phyloP scores from a whole-genome alignment of 225 moss, liverwort and hornwort species.

The Polytrichum formosum region DNA sequence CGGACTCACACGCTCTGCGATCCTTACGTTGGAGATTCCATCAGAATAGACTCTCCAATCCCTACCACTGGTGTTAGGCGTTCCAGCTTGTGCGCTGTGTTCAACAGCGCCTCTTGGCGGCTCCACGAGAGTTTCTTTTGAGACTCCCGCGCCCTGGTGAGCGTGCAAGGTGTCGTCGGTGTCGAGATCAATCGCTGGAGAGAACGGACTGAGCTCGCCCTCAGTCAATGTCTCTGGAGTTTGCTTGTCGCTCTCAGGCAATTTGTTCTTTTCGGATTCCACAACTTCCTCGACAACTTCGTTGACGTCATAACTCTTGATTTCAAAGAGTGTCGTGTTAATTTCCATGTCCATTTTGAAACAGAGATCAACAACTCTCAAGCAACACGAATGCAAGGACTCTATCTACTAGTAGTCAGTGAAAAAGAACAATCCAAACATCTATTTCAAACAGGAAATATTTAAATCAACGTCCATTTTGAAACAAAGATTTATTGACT shows the following conservation, averaged over 20 bases:
- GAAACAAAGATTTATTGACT: too few relatives aligned
- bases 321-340: background rate
- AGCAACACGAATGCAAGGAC: too few relatives aligned
- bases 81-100: slow-evolving; percentile 22
- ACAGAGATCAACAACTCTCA: too few relatives aligned
- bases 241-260: slow-evolving; percentile 13
- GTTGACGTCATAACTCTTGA: slow-evolving; percentile 26
- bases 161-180: slow-evolving; percentile 24
- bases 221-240: slow-evolving; percentile 28
- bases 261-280: slow-evolving; percentile 22
- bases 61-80: slow-evolving; percentile 37
- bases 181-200: slow-evolving; percentile 33
- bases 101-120: slow-evolving; percentile 18
- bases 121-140: slow-evolving; percentile 24
- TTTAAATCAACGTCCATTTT: too few relatives aligned
- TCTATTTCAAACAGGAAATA: too few relatives aligned
- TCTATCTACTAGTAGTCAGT: too few relatives aligned
- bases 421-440: too few relatives aligned
- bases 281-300: slow-evolving; percentile 42
- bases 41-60: slow-evolving; percentile 43
- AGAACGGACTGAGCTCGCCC: slow-evolving; percentile 44
- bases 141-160: slow-evolving; percentile 13
- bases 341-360: too few relatives aligned
- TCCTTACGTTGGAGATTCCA: slow-evolving; percentile 1
- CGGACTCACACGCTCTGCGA: slow-evolving; percentile 11